Evolutionary conservation across 2,329 filamentous ascomycete species (phyloP).

Genomic region (Penicillium sp.): DNA sequence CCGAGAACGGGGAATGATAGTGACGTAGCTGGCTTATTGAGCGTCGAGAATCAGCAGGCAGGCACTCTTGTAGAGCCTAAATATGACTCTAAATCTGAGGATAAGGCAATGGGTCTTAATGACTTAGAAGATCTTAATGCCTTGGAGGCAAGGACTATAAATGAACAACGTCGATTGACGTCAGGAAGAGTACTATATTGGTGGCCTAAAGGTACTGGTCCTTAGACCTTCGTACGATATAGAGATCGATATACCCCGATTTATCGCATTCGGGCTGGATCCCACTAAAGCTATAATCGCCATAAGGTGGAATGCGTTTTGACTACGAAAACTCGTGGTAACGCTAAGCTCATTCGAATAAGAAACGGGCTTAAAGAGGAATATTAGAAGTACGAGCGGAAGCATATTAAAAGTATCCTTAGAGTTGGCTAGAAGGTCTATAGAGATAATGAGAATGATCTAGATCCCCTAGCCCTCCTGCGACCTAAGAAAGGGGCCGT

Average conservation of each 20-base stretch:
- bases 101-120: not conserved
- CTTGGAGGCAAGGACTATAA: constrained; percentile 7
- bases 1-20: too few relatives aligned
- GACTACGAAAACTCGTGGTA: constrained; percentile 2
- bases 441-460: constrained; percentile 9
- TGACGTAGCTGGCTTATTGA: too few relatives aligned
- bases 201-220: constrained; percentile 18
- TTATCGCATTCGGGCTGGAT: constrained; percentile 17
- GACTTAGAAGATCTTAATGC: not conserved
- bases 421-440: constrained; percentile 21
- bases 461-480: constrained; percentile 11
- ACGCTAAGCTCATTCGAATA: not conserved
- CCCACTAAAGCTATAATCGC: constrained; percentile 11
- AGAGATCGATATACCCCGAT: constrained; percentile 7
- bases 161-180: constrained; percentile 1
- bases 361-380: constrained; percentile 1
- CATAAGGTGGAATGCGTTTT: constrained; percentile 1
- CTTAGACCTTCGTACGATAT: constrained; percentile 17
- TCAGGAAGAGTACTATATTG: constrained; percentile 15
- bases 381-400: constrained; percentile 7
- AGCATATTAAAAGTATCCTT: constrained; percentile 14
- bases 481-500: constrained; percentile 1
- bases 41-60: too few relatives aligned
- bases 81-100: not conserved
- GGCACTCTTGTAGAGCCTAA: not conserved